Percentiles rank a stretch among this genome's conserved stretches.
phyloP scores from a whole-genome alignment of 371 early-diverging fungal species.

The Circinella umbellata region DNA sequence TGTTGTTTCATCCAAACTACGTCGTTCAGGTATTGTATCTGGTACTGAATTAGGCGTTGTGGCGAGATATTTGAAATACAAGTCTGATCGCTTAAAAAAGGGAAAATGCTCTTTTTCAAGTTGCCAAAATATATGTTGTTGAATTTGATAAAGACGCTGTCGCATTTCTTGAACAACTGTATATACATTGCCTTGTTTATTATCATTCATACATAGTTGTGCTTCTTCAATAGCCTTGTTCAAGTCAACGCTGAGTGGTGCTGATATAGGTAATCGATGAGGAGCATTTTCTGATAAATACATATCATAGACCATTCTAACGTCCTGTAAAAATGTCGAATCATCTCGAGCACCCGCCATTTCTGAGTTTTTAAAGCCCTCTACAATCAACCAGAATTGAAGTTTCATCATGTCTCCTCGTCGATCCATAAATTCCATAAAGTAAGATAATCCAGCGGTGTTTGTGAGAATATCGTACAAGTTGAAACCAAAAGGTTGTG shows the following conservation, averaged over 20 bases:
- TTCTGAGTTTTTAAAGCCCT: slow-evolving; percentile 62
- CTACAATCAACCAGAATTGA: slow-evolving; percentile 80
- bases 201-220: slow-evolving; percentile 18
- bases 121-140: slow-evolving; percentile 65
- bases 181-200: slow-evolving; percentile 11
- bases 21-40: slow-evolving; percentile 28
- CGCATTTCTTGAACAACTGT: slow-evolving; percentile 26
- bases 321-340: slow-evolving; percentile 60
- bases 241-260: slow-evolving; percentile 32
- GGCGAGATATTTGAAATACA: slow-evolving; percentile 70
- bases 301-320: slow-evolving; percentile 69
- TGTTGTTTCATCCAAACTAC: slow-evolving; percentile 40
- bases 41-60: slow-evolving; percentile 44
- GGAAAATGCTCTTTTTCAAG: slow-evolving; percentile 70
- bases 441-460: slow-evolving; percentile 72
- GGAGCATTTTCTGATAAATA: slow-evolving; percentile 66
- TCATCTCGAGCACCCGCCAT: slow-evolving; percentile 25
- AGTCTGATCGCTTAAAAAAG: slow-evolving; percentile 65
- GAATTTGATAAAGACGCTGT: slow-evolving; percentile 36
- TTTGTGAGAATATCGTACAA: slow-evolving; percentile 66
- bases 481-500: slow-evolving; percentile 27
- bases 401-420: slow-evolving; percentile 66
- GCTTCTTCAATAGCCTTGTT: slow-evolving; percentile 25
- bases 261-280: slow-evolving; percentile 47
- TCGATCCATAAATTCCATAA: slow-evolving; percentile 86